A percentile compares a stretch with the other conserved stretches of the same genome.
Conservation (phyloP, 352 stramenopile genomes). For the Aphanomyces stellatus region DNA sequence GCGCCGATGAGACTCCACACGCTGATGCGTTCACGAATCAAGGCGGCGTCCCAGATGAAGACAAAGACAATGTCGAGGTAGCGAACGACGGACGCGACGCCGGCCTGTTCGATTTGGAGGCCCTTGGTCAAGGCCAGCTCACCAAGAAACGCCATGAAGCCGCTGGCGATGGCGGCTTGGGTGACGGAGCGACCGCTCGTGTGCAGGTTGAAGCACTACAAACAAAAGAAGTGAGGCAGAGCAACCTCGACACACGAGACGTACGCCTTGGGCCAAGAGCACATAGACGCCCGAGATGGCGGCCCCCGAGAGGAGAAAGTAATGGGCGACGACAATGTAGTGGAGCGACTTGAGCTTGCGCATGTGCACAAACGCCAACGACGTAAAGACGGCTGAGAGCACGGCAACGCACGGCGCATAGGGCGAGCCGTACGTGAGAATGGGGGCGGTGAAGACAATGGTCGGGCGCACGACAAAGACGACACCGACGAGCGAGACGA, state of each 20-base stretch:
- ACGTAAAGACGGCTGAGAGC: slow-evolving; percentile 32
- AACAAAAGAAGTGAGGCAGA: background rate
- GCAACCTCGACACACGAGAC: background rate
- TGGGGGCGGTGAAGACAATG: slow-evolving; percentile 30
- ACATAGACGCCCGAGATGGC: slow-evolving; percentile 44
- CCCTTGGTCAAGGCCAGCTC: slow-evolving; percentile 33
- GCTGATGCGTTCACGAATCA: slow-evolving; percentile 26
- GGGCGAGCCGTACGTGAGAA: slow-evolving; percentile 16
- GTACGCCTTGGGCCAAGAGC: slow-evolving; percentile 29
- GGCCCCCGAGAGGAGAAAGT: slow-evolving; percentile 66
- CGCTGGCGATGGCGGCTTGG: slow-evolving; percentile 18
- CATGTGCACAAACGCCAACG: slow-evolving; percentile 60
- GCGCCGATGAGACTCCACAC: slow-evolving; percentile 26
- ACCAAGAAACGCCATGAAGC: slow-evolving; percentile 30
- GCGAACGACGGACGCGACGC: slow-evolving; percentile 32
- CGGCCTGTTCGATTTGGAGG: slow-evolving; percentile 34
- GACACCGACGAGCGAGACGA: slow-evolving; percentile 38
- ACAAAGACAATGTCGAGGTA: slow-evolving; percentile 38
- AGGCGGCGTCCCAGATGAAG: slow-evolving; percentile 30
- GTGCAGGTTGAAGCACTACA: background rate
- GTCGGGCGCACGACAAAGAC: slow-evolving; percentile 37
- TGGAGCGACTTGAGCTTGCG: slow-evolving; percentile 49
- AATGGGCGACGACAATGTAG: slow-evolving; percentile 61
- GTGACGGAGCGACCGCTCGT: background rate
- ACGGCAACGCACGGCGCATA: slow-evolving; percentile 27